Evolutionary conservation across 352 stramenopile genomes (phyloP), one percentile per base, ranked within the genome.

Genomic region (Pythium biforme): DNA sequence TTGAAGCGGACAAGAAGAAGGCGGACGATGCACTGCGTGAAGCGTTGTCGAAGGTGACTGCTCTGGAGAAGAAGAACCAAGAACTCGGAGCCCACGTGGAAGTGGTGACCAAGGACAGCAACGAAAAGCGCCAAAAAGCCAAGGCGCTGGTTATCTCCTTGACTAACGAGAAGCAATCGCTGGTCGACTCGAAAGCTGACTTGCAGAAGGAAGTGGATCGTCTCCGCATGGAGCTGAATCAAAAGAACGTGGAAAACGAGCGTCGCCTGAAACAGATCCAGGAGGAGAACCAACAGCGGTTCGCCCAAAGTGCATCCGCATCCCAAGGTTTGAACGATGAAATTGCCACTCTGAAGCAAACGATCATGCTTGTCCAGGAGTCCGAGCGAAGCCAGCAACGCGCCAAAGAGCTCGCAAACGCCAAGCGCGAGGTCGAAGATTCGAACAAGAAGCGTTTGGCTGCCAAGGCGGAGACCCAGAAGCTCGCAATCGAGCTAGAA

Each of bases 381-480:
- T 88, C 77, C 0, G 81, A 90, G 53, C 83, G 83, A 55, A 83
- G 76, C 59, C 79, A 90, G 54, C 81, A 90, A 51, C 79, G 79
- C 19, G 79, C 79, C 1, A 86, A 84, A 55, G 81, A 90, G 53
- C 69, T 90, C 1, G 79, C 79, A 14, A 74, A 64, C 25, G 79
- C 79, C 1, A 90, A 89, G 64, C 77, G 79, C 4, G 79, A 90
- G n/a, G 78, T 90, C 23, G 83, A 91, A 59, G 80, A 89, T 34
- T 79, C 83, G 3, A 90, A 91, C 72, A 93, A 90, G 61, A 93
- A 93, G 64, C 78, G 83, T 4, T 54, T 93, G 8, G 81, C 81
- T n/a, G 83, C 83, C 0, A 93, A 93, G 43, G 78, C 83, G 3
- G 83, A 93, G 62, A 93, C 81, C 1, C 83, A 93, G 59, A 90